These are phyloP conservation scores for Arthrobotrys megalospora DNA, from an alignment of 2,329 filamentous ascomycete genomes.

Conservation along the genomic window DNA sequence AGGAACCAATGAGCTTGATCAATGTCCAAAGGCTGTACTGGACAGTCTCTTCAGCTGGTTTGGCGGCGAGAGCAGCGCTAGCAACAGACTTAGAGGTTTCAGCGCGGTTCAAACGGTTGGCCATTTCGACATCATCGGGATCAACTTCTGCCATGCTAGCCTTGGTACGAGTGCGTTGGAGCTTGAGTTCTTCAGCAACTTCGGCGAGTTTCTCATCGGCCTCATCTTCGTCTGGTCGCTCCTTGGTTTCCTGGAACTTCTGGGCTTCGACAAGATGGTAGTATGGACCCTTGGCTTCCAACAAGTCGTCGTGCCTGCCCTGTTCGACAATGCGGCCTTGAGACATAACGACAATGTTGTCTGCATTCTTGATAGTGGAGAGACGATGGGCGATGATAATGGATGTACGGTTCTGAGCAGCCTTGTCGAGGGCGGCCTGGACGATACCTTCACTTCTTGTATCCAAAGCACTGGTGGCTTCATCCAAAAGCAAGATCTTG, in stretches of 20 bases:
- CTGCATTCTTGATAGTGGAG: slow-evolving; percentile 91
- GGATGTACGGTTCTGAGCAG: slow-evolving; percentile 88
- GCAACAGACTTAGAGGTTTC: slow-evolving; percentile 75
- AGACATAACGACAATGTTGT: slow-evolving; percentile 96
- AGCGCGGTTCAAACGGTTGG: slow-evolving; percentile 73
- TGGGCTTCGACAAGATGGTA: slow-evolving; percentile 89
- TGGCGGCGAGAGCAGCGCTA: slow-evolving; percentile 77
- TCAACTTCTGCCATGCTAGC: slow-evolving; percentile 69
- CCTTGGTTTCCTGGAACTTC: slow-evolving; percentile 77
- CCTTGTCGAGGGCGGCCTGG: slow-evolving; percentile 90
- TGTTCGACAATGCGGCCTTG: slow-evolving; percentile 90
- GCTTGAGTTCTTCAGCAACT: slow-evolving; percentile 66
- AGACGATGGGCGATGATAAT: slow-evolving; percentile 96
- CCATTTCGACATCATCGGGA: slow-evolving; percentile 75
- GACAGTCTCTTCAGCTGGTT: slow-evolving; percentile 70
- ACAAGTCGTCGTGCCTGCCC: slow-evolving; percentile 85
- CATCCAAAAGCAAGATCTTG: slow-evolving; percentile 86
- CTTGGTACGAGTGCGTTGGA: slow-evolving; percentile 66
- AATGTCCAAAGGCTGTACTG: slow-evolving; percentile 82
- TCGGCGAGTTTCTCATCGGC: slow-evolving; percentile 71
- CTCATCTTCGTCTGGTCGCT: slow-evolving; percentile 72
- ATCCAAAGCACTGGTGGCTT: slow-evolving; percentile 93
- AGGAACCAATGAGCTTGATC: slow-evolving; percentile 82
- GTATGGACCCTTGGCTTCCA: slow-evolving; percentile 81
- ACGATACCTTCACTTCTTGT: slow-evolving; percentile 96